Percentiles rank a stretch among this genome's conserved stretches.
phyloP scores from a whole-genome alignment of 352 stramenopile genomes.

The Globisporangium okanoganense region DNA sequence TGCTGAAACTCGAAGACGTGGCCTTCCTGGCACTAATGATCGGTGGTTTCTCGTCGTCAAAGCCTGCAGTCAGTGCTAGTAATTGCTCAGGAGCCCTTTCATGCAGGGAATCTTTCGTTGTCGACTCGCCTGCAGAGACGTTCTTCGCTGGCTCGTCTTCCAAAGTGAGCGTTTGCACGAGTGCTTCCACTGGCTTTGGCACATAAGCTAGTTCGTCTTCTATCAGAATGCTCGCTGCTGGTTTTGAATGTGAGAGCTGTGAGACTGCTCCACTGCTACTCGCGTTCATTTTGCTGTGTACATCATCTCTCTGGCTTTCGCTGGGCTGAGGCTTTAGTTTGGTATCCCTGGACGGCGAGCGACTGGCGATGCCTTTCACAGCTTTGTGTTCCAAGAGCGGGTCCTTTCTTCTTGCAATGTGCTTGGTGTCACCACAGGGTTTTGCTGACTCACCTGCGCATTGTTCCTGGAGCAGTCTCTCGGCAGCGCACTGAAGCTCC shows the following conservation, averaged over 20 bases:
- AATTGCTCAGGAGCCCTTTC: no score
- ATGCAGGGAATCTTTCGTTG: not conserved
- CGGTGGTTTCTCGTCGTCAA: no score
- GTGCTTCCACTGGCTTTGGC: not conserved
- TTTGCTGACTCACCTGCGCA: not conserved
- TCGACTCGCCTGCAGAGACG: not conserved
- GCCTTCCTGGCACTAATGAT: no score
- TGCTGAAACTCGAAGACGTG: not conserved
- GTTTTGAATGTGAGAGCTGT: not conserved
- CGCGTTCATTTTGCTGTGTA: not conserved
- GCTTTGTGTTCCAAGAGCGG: not conserved
- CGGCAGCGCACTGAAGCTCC: slow-evolving; percentile 54
- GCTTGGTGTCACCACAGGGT: not conserved
- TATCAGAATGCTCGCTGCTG: not conserved
- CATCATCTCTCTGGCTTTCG: not conserved
- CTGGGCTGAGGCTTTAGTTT: no score
- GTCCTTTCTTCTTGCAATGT: not conserved
- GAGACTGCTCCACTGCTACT: not conserved
- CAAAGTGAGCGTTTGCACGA: not conserved
- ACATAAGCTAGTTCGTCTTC: not conserved
- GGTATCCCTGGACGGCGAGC: not conserved
- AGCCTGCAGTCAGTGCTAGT: no score
- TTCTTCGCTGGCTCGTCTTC: not conserved
- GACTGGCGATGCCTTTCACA: not conserved
- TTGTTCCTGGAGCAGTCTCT: slow-evolving; percentile 24